phyloP scores from a whole-genome alignment of 257 asterid species.

The Nicotiana undulata region DNA sequence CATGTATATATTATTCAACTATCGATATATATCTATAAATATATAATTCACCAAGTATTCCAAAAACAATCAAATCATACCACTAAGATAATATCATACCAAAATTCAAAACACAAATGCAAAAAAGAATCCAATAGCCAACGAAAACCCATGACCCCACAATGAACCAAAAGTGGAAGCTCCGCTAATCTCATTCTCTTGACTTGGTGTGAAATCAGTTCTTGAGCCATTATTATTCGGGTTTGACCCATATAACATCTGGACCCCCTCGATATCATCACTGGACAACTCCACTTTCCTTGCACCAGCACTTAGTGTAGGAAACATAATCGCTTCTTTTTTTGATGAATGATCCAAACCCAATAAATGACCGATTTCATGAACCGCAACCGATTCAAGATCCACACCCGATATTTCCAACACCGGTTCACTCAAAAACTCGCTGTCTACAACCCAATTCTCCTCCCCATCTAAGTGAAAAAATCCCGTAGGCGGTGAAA shows the following conservation, averaged over 20 bases:
- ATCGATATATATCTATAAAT: no score
- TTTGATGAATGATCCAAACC: conserved; percentile 86
- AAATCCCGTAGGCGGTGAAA: conserved; percentile 60
- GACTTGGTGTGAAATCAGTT: conserved; percentile 26
- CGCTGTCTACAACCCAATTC: conserved; percentile 64
- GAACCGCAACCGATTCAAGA: conserved; percentile 83
- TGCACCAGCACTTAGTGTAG: conserved; percentile 40
- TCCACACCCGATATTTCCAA: conserved; percentile 42
- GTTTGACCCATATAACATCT: conserved; percentile 67
- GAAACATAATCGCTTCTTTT: conserved; percentile 66
- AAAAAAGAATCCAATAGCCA: neutral
- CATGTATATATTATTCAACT: no score
- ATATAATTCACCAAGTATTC: neutral
- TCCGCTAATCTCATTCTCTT: conserved; percentile 31
- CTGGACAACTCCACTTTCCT: conserved; percentile 53
- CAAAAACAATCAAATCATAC: neutral
- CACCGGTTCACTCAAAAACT: conserved; percentile 25
- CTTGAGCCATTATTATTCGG: conserved; percentile 47
- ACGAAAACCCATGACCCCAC: neutral
- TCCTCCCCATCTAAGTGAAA: conserved; percentile 71
- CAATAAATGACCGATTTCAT: conserved; percentile 78
- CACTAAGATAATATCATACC: neutral
- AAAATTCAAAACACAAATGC: neutral
- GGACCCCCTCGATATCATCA: conserved; percentile 64
- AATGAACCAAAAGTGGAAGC: conserved; percentile 12